These are phyloP conservation scores for Geranomyces michiganensis DNA, from an alignment of 192 early-diverging fungal genomes.

Conservation along the genomic window DNA sequence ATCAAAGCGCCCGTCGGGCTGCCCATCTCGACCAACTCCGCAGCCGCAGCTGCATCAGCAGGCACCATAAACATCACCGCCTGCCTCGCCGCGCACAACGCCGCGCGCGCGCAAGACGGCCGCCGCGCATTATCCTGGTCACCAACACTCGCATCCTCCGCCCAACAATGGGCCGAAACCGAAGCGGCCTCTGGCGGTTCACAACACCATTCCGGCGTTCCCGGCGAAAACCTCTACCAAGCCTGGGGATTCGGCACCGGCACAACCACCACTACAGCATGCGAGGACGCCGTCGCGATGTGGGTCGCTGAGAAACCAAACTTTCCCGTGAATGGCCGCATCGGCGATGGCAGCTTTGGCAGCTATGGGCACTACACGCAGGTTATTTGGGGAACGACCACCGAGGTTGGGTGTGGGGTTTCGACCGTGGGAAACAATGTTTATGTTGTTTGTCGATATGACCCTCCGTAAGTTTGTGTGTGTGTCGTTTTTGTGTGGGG, in stretches of 20 bases:
- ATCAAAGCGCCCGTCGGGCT: not conserved
- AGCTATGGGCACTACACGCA: conserved; percentile 31
- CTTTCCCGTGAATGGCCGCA: not conserved
- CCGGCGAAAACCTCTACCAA: conserved; percentile 26
- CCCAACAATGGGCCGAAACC: conserved; percentile 17
- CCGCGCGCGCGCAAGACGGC: conserved; percentile 16
- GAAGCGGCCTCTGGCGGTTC: not conserved
- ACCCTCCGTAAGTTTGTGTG: conserved; percentile 30
- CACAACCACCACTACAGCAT: not conserved
- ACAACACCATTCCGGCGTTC: not conserved
- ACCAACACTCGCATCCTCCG: not conserved
- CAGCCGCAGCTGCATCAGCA: too few species aligned
- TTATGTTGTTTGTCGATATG: conserved; percentile 25
- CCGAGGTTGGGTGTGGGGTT: conserved; percentile 18
- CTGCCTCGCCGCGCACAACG: conserved; percentile 27
- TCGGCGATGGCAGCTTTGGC: not conserved
- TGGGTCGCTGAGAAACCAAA: conserved; percentile 20
- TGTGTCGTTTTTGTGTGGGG: too few species aligned
- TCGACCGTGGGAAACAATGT: not conserved
- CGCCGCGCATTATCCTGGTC: conserved; percentile 9
- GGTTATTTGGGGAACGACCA: conserved; percentile 28
- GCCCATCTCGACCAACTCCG: not conserved
- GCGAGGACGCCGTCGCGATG: not conserved
- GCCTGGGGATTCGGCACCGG: too few species aligned
- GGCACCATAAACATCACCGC: conserved; percentile 8